phyloP scores from a whole-genome alignment of 805 yeast genomes.

The Myxozyma mucilagina region DNA sequence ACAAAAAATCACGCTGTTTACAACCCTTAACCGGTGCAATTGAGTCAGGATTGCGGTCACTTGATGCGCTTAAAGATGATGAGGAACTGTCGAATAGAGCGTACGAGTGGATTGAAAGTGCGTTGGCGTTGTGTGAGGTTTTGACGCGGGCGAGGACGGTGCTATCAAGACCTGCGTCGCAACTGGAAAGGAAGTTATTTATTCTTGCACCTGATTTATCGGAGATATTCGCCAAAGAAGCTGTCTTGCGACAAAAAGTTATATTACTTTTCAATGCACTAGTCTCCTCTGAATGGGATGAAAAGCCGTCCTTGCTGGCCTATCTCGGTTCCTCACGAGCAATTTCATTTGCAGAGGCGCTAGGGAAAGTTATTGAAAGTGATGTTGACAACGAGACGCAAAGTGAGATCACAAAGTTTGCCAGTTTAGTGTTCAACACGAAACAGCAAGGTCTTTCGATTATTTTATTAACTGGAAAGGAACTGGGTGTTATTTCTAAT shows the following conservation, averaged over 20 bases:
- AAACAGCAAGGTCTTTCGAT: slow-evolving; percentile 45
- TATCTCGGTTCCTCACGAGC: slow-evolving; percentile 72
- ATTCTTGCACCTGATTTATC: slow-evolving; percentile 57
- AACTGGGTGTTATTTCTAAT: slow-evolving; percentile 27
- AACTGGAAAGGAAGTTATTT: slow-evolving; percentile 64
- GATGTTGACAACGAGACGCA: slow-evolving; percentile 37
- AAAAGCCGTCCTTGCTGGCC: slow-evolving; percentile 73
- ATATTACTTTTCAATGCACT: slow-evolving; percentile 54
- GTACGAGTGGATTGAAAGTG: slow-evolving; percentile 50
- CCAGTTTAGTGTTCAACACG: slow-evolving; percentile 36
- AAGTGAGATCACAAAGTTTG: slow-evolving; percentile 35
- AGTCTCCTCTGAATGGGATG: slow-evolving; percentile 41
- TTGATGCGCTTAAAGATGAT: slow-evolving; percentile 44
- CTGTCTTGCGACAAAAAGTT: slow-evolving; percentile 51
- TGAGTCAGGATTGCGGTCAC: slow-evolving; percentile 47
- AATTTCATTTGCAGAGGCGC: slow-evolving; percentile 55
- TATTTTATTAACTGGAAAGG: slow-evolving; percentile 40
- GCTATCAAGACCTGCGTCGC: slow-evolving; percentile 54
- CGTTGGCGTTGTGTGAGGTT: slow-evolving; percentile 57
- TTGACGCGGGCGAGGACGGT: slow-evolving; percentile 59
- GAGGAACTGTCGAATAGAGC: slow-evolving; percentile 52
- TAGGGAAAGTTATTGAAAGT: slow-evolving; percentile 61
- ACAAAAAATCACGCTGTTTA: slow-evolving; percentile 49
- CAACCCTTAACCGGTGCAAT: slow-evolving; percentile 56
- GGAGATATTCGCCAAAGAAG: slow-evolving; percentile 54